Evolutionary conservation across 1,284 basidiomycete genomes (phyloP), one percentile per base, ranked within the genome.

Genomic region (Gomphus sp.): DNA sequence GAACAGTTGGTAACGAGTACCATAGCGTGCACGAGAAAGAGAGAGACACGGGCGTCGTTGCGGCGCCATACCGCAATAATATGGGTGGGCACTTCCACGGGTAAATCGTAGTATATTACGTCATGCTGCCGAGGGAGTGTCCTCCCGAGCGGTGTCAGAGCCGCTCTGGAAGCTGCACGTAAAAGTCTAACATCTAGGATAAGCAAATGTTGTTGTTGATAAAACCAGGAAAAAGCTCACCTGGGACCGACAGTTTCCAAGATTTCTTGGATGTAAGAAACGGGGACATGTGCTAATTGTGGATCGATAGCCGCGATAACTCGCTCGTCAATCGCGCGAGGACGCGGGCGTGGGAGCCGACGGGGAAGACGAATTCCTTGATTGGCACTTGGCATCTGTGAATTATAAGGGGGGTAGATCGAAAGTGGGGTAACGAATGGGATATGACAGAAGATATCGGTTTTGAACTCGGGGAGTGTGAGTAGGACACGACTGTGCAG

Each of bases 131-230:
- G 39, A 9, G 56, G 56, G 14, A 61, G 9, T 58, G n/a, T 72
- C 60, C 3, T 72, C 64, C 4, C 70, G 56, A 9, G 67, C 55
- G 9, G 66, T 60, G 47, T 67, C 61, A 48, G 76, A 72, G 28
- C 33, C 18, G 54, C 4, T 79, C 73, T 45, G 79, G 82, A 47
- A 74, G 70, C 49, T 79, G 71, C 75, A 84, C 79, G 64, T 80
- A 84, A 66, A 1, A 39, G 12, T 25, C 45, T 44, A 10, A 28
- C 36, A 10, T 33, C 54, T 12, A n/a, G 25, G 5, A 1, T 44
- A 22, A 14, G 22, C 25, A 14, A 60, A 61, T 53, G 59, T 58
- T 34, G 43, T 59, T 55, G 44, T 58, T 61, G 11, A n/a, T 50
- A 45, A 53, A 25, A 31, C 22, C 45, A 36, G 66, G 52, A 52